Evolutionary conservation across 2,329 filamentous ascomycete species (phyloP), one percentile per base, ranked within the genome.

Genomic region (Escovopsis sp.): DNA sequence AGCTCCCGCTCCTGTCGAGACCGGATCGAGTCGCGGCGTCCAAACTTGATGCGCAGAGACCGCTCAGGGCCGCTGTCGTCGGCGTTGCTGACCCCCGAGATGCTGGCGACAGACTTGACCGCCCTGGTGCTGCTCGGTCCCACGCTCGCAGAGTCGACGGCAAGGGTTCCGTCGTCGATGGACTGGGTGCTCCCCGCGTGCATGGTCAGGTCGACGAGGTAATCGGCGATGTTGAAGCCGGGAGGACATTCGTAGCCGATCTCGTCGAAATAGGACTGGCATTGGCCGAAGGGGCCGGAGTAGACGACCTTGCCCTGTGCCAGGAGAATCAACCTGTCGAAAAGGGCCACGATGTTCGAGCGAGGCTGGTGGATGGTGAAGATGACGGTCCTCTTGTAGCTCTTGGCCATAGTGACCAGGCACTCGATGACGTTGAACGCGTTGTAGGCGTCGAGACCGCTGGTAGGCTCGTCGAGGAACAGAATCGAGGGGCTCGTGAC

Each of bases 181-280:
- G 72, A 60, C 6, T 69, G 62, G 15, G 65, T 70, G 31, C 68
- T 66, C 39, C 82, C 74, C 17, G 86, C 87, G 54, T 98, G 90
- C 88, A 98, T 96, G 0, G 90, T 96, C 28, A 98, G 68, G 54
- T 98, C 90, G 21, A 98, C 87, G 5, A 98, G 72, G 51, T 94
- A 98, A 55, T 98, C 90, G 4, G 90, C 90, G 56, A 98, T 96
- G 50, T 98, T 98, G 70, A 96, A 98, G 2, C 92, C 92, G 17
- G 87, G 80, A 10, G 90, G 90, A 51, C 92, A 98, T 33, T 81
- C 67, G 55, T 94, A 98, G 30, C 90, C 92, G 41, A 94, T 78
- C 32, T 76, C 70, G 50, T 94, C 85, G 48, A 98, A 98, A 53
- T 94, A 98, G 15, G 73, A 65, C 54, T 98, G 90, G 52, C 90